Conservation (phyloP, 352 stramenopile genomes). For the Pythium insidiosum region DNA sequence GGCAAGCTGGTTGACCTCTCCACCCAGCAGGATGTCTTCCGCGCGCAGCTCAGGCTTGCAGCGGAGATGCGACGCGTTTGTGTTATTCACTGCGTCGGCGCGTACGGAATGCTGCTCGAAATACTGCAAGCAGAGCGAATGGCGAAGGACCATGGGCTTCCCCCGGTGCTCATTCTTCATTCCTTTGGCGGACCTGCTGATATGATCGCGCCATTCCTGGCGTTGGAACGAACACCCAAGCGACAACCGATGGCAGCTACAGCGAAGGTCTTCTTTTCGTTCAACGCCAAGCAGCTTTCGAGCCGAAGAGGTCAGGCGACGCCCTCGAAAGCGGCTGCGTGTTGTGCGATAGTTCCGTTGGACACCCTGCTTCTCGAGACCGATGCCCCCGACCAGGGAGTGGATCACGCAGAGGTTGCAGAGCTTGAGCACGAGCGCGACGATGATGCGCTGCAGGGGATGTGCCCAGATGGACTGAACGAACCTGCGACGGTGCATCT, state of each 20-base stretch:
- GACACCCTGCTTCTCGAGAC: conserved; percentile 58
- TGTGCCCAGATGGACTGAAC: conserved; percentile 20
- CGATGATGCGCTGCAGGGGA: not conserved
- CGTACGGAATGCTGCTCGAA: conserved; percentile 59
- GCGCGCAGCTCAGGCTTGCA: conserved; percentile 40
- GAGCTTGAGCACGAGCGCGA: conserved; percentile 1
- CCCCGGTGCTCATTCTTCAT: conserved; percentile 53
- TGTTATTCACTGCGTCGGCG: conserved; percentile 70
- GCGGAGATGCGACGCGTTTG: conserved; percentile 37
- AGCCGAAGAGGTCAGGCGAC: not conserved
- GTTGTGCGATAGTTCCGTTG: conserved; percentile 34
- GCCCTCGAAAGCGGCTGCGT: conserved; percentile 13
- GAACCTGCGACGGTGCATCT: conserved; percentile 47
- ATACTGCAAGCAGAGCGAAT: conserved; percentile 28
- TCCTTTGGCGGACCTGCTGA: conserved; percentile 53
- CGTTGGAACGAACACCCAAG: conserved; percentile 22
- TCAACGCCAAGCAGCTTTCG: conserved; percentile 65
- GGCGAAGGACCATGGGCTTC: conserved; percentile 14
- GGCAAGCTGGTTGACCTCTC: conserved; percentile 31
- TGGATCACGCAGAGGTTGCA: no score
- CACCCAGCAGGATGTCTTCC: conserved; percentile 41
- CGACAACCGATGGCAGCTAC: no score
- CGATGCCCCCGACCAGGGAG: conserved; percentile 68
- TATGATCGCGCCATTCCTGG: conserved; percentile 44
- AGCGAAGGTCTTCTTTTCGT: conserved; percentile 59